A percentile compares a stretch with the other conserved stretches of the same genome.
Conservation (phyloP, 352 stramenopile species). For the Globisporangium irregulare region DNA sequence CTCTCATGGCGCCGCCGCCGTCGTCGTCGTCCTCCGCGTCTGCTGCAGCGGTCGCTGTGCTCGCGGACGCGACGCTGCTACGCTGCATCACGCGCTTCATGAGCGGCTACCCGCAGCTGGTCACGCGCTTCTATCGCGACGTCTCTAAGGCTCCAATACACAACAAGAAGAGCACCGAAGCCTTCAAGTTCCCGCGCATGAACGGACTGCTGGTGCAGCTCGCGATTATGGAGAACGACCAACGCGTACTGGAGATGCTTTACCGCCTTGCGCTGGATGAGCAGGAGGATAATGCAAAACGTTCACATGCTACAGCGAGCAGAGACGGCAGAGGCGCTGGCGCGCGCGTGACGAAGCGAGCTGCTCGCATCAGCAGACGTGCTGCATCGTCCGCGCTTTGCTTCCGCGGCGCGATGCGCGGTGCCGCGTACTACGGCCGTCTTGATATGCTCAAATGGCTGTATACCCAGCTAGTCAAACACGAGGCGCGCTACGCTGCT, state of each 20-base stretch:
- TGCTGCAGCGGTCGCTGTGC: not conserved
- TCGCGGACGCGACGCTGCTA: not conserved
- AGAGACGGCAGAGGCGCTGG: no score
- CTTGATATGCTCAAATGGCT: conserved; percentile 10
- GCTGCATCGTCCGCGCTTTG: not conserved
- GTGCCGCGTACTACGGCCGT: not conserved
- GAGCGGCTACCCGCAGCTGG: not conserved
- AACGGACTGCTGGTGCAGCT: not conserved
- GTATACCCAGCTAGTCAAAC: not conserved
- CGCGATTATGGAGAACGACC: not conserved
- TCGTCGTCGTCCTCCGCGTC: not conserved
- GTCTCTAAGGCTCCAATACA: not conserved
- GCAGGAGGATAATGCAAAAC: not conserved
- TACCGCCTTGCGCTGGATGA: not conserved
- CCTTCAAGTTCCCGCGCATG: not conserved
- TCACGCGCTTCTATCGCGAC: not conserved
- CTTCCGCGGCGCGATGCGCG: not conserved
- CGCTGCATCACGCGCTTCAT: not conserved
- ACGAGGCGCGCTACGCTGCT: not conserved
- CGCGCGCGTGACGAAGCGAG: not conserved
- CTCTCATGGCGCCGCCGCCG: no score
- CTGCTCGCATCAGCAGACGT: not conserved
- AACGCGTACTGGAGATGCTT: not conserved
- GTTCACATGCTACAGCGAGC: not conserved
- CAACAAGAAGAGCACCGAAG: not conserved